Conservation (phyloP, 169 alveolate genomes). For the Hammondia hammondi region DNA sequence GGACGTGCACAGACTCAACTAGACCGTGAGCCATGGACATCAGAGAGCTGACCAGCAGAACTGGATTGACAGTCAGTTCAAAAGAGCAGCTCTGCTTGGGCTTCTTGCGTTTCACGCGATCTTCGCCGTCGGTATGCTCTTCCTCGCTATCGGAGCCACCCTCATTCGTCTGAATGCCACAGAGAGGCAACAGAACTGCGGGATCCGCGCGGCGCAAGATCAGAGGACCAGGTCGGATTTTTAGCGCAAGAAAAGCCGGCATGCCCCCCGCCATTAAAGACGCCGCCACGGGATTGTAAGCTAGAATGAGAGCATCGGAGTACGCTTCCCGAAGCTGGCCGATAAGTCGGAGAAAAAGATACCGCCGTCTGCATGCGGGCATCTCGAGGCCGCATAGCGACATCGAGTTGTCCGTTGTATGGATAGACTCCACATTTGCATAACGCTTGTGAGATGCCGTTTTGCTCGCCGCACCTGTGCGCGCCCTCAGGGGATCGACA, state of each 20-base stretch:
- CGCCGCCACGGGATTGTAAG: not conserved
- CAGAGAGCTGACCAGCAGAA: not conserved
- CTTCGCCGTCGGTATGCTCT: no score
- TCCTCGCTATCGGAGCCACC: not conserved
- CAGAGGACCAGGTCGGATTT: not conserved
- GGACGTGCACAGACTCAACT: not conserved
- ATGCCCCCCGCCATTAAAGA: not conserved
- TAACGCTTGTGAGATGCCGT: not conserved
- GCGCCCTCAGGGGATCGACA: slow-evolving; percentile 8
- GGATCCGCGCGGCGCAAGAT: not conserved
- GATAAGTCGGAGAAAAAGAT: slow-evolving; percentile 4
- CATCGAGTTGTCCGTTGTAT: not conserved
- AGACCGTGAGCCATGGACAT: slow-evolving; percentile 5
- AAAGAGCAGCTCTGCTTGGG: not conserved
- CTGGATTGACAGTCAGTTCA: not conserved
- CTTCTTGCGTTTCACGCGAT: not conserved
- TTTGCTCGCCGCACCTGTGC: not conserved
- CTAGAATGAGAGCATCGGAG: not conserved
- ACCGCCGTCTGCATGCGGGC: not conserved
- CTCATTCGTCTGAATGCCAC: not conserved
- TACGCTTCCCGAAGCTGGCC: not conserved
- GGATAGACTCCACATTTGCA: not conserved
- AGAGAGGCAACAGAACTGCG: not conserved
- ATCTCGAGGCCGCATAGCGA: not conserved
- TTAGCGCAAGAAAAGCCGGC: not conserved